Evolutionary conservation across 768 basidiomycete genomes (phyloP), one percentile per base, ranked within the genome.

Genomic region (Hirschioporus abietinus): DNA sequence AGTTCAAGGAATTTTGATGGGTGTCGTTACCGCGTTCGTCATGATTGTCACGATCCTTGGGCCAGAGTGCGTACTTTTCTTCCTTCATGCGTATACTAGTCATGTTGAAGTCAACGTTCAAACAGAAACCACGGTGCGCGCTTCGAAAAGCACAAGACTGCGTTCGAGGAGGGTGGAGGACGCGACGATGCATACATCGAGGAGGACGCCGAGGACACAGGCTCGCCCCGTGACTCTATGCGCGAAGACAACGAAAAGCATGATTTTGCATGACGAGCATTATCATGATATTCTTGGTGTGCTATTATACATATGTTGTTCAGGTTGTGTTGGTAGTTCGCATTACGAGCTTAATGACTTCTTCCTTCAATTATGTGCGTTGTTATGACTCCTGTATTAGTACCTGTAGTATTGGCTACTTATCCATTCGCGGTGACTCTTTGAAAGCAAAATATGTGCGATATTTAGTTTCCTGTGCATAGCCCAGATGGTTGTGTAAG

Each of bases 141-240:
- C 77, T 98, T 96, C 72, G 95, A 98, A 80, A 84, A 90, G 68
- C 83, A 87, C 72, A 90, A 88, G 76, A 75, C 88, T 1, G 94
- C 92, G 0, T 91, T 90, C 77, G 90, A 95, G 72, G 83, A 88
- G 68, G 92, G 92, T 65, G 91, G 75, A 0, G 85, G 85, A 34
- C 81, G 75, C 25, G 79, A 81, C 35, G 87, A 86, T 35, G 80
- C 80, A 25, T 74, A 74, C 1, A 68, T 78, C 23, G 75, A 77
- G 1, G 72, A 52, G 42, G 42, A 52, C 42, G 12, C 42, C 12
- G 42, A 52, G 42, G 42, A 52, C 42, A 52, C 42, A 52, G 42
- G 42, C 42, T 52, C 42, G 42, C 12, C 42, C 42, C 42, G 42
- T 52, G 42, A 52, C 20, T 52, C 42, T 1, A 52, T 52, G 42